These are phyloP conservation scores for Melaleuca alternifolia DNA, from an alignment of 345 rosid genomes.

Conservation along the genomic window DNA sequence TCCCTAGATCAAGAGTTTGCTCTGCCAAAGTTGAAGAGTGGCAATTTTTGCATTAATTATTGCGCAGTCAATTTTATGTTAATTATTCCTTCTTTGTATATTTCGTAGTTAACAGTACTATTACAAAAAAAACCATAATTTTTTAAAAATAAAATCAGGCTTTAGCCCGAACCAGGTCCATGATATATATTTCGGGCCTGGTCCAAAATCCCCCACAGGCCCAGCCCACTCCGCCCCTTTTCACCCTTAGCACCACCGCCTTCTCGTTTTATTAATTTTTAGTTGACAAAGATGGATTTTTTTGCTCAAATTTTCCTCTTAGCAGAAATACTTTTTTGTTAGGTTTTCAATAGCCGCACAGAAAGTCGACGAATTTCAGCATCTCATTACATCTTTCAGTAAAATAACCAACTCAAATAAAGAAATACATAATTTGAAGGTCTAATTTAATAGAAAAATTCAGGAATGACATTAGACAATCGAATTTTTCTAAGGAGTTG, in stretches of 20 bases:
- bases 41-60: background rate
- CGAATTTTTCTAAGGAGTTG: no score
- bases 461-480: background rate
- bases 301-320: background rate
- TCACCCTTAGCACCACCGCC: background rate
- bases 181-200: background rate
- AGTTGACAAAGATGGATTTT: background rate
- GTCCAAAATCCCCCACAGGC: background rate
- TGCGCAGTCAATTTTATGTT: background rate
- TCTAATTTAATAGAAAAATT: no score
- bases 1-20: background rate
- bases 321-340: background rate
- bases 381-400: no score
- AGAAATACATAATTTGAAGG: no score
- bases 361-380: background rate
- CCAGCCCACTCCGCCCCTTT: background rate
- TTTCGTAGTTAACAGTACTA: background rate
- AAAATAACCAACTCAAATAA: no score
- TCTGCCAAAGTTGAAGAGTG: background rate
- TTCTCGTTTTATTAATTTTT: background rate
- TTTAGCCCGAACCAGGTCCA: background rate
- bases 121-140: background rate
- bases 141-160: background rate
- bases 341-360: background rate
- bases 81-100: background rate